A percentile compares a stretch with the other conserved stretches of the same genome.
Evolutionary conservation across 768 basidiomycete genomes (phyloP).

Genomic region (Cytidiella melzeri): DNA sequence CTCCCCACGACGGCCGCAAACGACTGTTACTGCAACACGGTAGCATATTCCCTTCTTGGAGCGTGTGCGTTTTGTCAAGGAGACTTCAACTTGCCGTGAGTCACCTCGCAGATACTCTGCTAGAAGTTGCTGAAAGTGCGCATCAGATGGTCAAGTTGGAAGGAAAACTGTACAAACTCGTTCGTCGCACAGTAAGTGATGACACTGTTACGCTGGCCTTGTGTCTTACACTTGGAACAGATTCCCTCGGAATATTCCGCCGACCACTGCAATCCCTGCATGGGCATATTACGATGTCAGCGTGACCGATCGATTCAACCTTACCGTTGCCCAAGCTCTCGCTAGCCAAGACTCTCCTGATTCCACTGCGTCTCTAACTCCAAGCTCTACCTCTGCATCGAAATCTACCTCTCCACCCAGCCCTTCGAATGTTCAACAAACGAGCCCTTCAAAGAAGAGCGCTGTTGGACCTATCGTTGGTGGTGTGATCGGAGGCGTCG

Average conservation of each 20-base stretch:
- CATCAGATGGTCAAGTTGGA: slow-evolving; percentile 46
- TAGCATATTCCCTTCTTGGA: slow-evolving; percentile 49
- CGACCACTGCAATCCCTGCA: slow-evolving; percentile 43
- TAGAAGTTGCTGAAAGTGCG: too few species aligned
- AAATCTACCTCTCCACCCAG: neutral
- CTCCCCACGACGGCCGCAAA: slow-evolving; percentile 33
- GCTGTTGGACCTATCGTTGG: slow-evolving; percentile 9
- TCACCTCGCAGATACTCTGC: too few species aligned
- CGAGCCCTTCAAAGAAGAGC: neutral
- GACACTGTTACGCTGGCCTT: too few species aligned
- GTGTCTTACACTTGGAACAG: too few species aligned
- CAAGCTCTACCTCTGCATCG: neutral
- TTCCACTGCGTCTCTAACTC: neutral
- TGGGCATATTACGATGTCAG: slow-evolving; percentile 59
- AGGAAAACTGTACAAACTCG: slow-evolving; percentile 35
- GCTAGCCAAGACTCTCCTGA: neutral
- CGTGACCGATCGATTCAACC: slow-evolving; percentile 21
- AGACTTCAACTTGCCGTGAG: slow-evolving; percentile 31
- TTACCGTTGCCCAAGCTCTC: neutral
- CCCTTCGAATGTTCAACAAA: neutral
- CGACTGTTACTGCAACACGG: slow-evolving; percentile 48
- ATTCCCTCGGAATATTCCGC: slow-evolving; percentile 42
- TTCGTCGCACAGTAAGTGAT: slow-evolving; percentile 19
- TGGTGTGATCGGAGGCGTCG: slow-evolving; percentile 7
- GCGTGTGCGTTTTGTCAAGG: slow-evolving; percentile 56